Conservation (phyloP, 148 eudicot species). For the Rhododendron simsii region DNA sequence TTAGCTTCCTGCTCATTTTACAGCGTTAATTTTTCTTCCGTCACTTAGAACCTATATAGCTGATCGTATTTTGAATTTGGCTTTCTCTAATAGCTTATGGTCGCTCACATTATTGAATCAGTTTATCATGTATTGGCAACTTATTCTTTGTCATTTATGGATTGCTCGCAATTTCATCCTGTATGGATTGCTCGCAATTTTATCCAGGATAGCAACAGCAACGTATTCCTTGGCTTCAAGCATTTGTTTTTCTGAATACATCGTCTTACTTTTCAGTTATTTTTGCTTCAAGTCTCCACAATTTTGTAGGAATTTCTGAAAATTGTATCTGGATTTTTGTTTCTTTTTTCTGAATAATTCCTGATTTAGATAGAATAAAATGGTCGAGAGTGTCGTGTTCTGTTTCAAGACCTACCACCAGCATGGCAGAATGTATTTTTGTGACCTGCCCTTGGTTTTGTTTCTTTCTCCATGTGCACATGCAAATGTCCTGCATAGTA, state of each 20-base stretch:
- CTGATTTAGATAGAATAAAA: not conserved
- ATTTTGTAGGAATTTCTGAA: not conserved
- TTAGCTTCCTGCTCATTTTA: not conserved
- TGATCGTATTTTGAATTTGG: not conserved
- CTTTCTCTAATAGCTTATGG: not conserved
- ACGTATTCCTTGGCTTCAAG: not conserved
- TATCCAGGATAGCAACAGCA: not conserved
- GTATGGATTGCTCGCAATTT: not conserved
- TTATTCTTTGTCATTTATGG: not conserved
- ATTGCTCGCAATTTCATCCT: not conserved
- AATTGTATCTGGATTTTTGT: not conserved
- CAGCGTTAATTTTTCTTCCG: not conserved
- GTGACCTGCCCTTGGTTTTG: not conserved
- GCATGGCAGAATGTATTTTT: not conserved
- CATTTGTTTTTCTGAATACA: not conserved
- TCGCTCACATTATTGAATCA: not conserved
- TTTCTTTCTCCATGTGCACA: not conserved
- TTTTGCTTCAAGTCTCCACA: not conserved
- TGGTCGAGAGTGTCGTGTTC: not conserved
- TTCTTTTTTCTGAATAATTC: not conserved
- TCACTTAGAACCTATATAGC: not conserved
- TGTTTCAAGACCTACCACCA: not conserved
- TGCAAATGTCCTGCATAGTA: not conserved
- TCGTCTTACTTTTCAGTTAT: not conserved
- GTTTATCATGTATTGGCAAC: not conserved